Conservation (phyloP, 495 filamentous ascomycete species). For the Podospora fimiseda region DNA sequence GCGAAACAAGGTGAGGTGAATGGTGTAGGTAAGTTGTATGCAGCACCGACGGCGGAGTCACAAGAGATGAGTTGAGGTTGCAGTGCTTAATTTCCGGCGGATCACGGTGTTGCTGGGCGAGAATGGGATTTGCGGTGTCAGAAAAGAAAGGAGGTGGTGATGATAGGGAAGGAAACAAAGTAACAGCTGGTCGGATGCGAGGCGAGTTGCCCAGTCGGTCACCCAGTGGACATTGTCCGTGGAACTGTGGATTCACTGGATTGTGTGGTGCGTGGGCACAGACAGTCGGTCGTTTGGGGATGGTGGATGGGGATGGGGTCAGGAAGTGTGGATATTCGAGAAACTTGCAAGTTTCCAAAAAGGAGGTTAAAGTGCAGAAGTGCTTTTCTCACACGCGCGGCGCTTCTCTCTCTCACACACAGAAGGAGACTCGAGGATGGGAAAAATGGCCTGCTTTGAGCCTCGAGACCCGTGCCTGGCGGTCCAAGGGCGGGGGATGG, state of each 20-base stretch:
- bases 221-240: too few species aligned
- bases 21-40: background rate
- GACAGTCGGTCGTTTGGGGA: conserved; percentile 5
- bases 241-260: too few species aligned
- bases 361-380: too few species aligned
- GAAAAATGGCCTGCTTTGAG: too few species aligned
- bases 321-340: background rate
- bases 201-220: too few species aligned
- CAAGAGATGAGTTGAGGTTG: conserved; percentile 15
- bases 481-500: background rate
- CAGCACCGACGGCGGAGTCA: conserved; percentile 5
- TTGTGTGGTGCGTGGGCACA: conserved; percentile 6
- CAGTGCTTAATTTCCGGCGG: conserved; percentile 27
- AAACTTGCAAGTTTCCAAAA: conserved; percentile 7
- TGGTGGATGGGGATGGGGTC: background rate
- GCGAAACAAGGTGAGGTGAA: background rate
- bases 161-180: conserved; percentile 1
- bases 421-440: too few species aligned
- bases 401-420: too few species aligned
- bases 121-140: conserved; percentile 5
- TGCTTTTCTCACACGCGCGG: too few species aligned
- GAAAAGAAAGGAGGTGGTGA: conserved; percentile 5
- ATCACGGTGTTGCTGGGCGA: conserved; percentile 2
- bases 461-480: background rate
- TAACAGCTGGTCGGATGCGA: too few species aligned